Evolutionary conservation across 108 stramenopile genomes (phyloP).

Genomic region (Aurantiochytrium sp.): DNA sequence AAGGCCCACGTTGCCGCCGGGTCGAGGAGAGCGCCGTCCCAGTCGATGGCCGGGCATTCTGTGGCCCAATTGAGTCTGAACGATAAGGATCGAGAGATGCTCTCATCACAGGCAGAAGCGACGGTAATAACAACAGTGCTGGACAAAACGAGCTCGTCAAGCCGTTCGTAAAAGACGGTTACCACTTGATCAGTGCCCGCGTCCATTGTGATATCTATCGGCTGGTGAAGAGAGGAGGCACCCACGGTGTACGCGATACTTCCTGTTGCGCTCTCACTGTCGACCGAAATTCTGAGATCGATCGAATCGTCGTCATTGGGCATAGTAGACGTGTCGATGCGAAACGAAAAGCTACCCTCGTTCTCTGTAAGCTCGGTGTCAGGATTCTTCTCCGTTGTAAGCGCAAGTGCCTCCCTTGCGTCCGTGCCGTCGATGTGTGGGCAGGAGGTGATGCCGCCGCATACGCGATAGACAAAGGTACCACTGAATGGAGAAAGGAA

Average conservation of each 20-base stretch:
- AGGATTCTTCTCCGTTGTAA: not conserved
- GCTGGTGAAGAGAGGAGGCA: not conserved
- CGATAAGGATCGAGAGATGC: not conserved
- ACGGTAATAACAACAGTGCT: not conserved
- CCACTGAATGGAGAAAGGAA: not conserved
- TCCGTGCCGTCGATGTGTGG: not conserved
- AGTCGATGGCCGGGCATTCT: not conserved
- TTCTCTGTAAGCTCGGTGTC: not conserved
- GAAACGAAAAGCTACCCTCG: not conserved
- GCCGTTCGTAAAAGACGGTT: not conserved
- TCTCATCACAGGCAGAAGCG: not conserved
- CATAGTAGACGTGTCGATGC: not conserved
- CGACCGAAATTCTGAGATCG: not conserved
- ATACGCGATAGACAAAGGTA: not conserved
- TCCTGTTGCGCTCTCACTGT: not conserved
- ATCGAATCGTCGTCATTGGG: not conserved
- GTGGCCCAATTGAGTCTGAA: not conserved
- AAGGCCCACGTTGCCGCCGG: not conserved
- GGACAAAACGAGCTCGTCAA: not conserved
- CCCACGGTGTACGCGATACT: not conserved
- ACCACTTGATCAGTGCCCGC: not conserved
- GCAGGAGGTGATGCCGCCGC: not conserved
- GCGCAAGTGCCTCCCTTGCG: not conserved
- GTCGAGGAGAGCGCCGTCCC: not conserved
- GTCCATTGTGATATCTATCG: not conserved